These are phyloP conservation scores for Hanseniaspora clermontiae DNA, from an alignment of 805 yeast genomes.

Conservation along the genomic window DNA sequence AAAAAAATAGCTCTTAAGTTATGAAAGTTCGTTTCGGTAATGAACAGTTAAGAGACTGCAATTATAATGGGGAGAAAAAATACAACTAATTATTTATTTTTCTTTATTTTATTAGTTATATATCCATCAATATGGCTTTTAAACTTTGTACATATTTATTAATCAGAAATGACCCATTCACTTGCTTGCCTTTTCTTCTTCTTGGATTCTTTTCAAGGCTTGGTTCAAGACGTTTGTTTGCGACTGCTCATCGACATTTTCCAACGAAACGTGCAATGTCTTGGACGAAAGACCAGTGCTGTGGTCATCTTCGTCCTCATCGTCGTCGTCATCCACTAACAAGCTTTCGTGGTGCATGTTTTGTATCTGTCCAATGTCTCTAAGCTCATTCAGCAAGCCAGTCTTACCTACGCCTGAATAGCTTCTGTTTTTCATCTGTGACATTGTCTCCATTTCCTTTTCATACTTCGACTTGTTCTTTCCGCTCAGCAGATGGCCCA, in stretches of 20 bases:
- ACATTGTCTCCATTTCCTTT: slow-evolving; percentile 13
- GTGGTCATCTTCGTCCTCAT: slow-evolving; percentile 1
- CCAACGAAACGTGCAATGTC: not conserved
- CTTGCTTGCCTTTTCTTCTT: not conserved
- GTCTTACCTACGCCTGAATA: slow-evolving; percentile 9
- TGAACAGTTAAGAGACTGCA: not conserved
- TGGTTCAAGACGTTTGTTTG: not conserved
- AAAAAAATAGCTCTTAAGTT: not conserved
- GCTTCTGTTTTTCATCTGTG: not conserved
- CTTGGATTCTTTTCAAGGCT: not conserved
- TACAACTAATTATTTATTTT: not conserved
- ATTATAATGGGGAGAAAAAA: not conserved
- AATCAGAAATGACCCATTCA: not conserved
- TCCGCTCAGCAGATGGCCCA: slow-evolving; percentile 47
- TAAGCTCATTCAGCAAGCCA: slow-evolving; percentile 2
- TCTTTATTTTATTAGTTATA: not conserved
- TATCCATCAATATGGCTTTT: not conserved
- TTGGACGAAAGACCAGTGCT: not conserved
- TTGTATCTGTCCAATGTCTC: slow-evolving; percentile 7
- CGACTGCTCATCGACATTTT: not conserved
- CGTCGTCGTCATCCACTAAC: slow-evolving; percentile 3
- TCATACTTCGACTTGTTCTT: slow-evolving; percentile 40
- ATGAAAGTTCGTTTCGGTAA: not conserved
- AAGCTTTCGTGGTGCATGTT: not conserved
- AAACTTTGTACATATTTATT: not conserved